Conservation (phyloP, 1,284 basidiomycete species). For the Wallemia hederae region DNA sequence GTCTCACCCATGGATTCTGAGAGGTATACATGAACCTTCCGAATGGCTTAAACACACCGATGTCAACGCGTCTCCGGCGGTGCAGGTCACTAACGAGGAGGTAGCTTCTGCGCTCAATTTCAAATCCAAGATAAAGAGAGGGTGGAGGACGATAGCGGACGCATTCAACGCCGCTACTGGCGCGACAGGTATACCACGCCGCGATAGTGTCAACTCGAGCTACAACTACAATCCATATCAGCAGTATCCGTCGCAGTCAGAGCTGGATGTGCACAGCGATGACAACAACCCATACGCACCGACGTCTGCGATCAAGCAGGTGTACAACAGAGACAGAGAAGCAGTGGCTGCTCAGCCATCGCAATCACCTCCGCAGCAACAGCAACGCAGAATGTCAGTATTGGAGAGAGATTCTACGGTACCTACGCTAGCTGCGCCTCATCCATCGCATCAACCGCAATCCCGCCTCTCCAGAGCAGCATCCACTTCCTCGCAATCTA, state of each 20-base stretch:
- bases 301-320: not conserved
- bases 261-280: not conserved
- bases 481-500: not conserved
- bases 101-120: conserved; percentile 30
- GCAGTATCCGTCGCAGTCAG: not conserved
- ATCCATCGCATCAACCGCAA: not conserved
- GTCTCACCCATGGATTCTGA: conserved; percentile 39
- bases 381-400: too few species aligned
- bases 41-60: conserved; percentile 56
- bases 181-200: not conserved
- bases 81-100: conserved; percentile 49
- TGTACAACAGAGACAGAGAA: too few species aligned
- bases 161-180: not conserved
- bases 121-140: conserved; percentile 2
- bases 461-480: not conserved
- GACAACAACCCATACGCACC: not conserved
- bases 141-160: not conserved
- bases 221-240: not conserved
- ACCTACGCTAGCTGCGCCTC: too few species aligned
- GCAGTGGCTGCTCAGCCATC: not conserved
- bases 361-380: not conserved
- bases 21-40: conserved; percentile 35
- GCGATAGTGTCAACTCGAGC: not conserved
- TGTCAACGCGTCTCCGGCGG: conserved; percentile 26
- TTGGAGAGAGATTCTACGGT: too few species aligned